Evolutionary conservation across 1,284 basidiomycete genomes (phyloP).

Genomic region (Chalciporus sp.): DNA sequence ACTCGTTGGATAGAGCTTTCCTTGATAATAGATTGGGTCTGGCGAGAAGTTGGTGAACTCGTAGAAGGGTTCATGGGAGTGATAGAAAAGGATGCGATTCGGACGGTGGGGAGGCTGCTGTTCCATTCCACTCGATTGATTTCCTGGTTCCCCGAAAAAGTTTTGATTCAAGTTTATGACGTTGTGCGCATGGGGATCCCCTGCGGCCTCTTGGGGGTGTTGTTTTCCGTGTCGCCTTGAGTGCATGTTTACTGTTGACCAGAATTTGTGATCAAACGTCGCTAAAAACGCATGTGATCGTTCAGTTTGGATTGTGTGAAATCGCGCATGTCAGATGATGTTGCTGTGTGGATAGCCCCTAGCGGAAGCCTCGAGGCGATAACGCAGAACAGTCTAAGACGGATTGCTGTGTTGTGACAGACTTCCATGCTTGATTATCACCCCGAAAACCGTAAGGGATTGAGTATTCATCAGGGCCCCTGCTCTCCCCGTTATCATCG

Average conservation of each 20-base stretch:
- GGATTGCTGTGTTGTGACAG: not conserved
- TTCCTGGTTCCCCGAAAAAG: not conserved
- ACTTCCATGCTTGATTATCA: not conserved
- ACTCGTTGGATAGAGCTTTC: slow-evolving; percentile 31
- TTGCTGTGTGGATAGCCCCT: not conserved
- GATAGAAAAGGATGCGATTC: slow-evolving; percentile 16
- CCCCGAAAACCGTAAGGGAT: not conserved
- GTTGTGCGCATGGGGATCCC: not conserved
- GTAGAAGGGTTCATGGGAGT: slow-evolving; percentile 24
- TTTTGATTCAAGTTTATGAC: not conserved
- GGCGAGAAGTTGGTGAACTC: slow-evolving; percentile 36
- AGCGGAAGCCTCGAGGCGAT: too few relatives aligned
- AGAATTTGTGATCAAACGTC: not conserved
- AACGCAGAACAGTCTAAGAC: too few relatives aligned
- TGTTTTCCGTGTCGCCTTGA: too few relatives aligned
- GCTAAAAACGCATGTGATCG: not conserved
- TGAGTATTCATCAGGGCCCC: not conserved
- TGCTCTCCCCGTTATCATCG: not conserved
- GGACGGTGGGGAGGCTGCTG: not conserved
- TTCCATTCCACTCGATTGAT: not conserved
- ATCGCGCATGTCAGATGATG: not conserved
- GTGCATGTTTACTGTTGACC: not conserved
- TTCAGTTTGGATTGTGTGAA: not conserved
- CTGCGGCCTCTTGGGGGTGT: not conserved
- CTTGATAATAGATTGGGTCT: slow-evolving; percentile 31